Evolutionary conservation across 2,329 filamentous ascomycete genomes (phyloP).

Genomic region (Penicillium sp.): DNA sequence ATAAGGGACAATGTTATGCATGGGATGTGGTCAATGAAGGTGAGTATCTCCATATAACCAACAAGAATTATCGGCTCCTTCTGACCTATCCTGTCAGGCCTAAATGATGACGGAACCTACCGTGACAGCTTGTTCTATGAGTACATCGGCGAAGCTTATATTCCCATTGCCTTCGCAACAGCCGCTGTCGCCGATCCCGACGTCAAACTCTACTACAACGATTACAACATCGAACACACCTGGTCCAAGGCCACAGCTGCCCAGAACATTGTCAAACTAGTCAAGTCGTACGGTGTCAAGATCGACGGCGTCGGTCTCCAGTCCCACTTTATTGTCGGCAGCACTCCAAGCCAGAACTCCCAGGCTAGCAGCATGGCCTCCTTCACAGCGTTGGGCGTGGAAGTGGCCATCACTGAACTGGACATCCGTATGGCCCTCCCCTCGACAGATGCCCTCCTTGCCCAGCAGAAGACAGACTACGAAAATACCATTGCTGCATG

Average conservation of each 20-base stretch:
- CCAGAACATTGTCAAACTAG: slow-evolving; percentile 38
- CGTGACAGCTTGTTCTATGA: slow-evolving; percentile 43
- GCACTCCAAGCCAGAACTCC: slow-evolving; percentile 40
- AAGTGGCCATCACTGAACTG: slow-evolving; percentile 45
- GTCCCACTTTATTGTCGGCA: slow-evolving; percentile 39
- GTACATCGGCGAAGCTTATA: slow-evolving; percentile 45
- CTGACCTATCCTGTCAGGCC: slow-evolving; percentile 19
- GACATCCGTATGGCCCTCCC: slow-evolving; percentile 49
- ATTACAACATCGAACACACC: slow-evolving; percentile 44
- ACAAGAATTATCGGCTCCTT: neutral
- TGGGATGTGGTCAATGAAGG: slow-evolving; percentile 45
- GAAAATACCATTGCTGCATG: slow-evolving; percentile 32
- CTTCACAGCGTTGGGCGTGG: slow-evolving; percentile 42
- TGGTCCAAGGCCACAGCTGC: slow-evolving; percentile 38
- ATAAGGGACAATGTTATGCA: slow-evolving; percentile 37
- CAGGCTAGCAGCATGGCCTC: slow-evolving; percentile 40
- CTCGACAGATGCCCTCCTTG: slow-evolving; percentile 24
- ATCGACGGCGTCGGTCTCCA: slow-evolving; percentile 53
- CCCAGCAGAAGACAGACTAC: slow-evolving; percentile 36
- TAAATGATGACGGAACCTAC: slow-evolving; percentile 49
- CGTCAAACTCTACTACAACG: slow-evolving; percentile 47
- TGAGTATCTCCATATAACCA: no score
- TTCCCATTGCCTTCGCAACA: slow-evolving; percentile 48
- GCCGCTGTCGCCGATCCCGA: slow-evolving; percentile 58
- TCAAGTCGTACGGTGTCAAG: slow-evolving; percentile 39